phyloP scores from a whole-genome alignment of 1,284 basidiomycete species.

The Trichosporon ovoides region DNA sequence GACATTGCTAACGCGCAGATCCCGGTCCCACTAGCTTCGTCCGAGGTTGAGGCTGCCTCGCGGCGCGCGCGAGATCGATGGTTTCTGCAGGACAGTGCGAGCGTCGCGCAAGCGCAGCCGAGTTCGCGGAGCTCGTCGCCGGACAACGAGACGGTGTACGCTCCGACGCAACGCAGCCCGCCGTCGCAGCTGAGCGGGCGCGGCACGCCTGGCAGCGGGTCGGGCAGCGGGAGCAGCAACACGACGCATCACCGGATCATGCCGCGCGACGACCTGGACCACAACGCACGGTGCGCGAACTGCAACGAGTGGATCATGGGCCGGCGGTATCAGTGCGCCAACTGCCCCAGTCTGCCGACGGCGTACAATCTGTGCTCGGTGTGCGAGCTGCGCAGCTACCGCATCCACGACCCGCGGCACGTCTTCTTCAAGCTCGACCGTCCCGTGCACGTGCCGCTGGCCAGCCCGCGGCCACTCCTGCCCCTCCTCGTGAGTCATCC shows the following conservation, averaged over 20 bases:
- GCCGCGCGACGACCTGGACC: slow-evolving; percentile 38
- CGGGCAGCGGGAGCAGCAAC: background rate
- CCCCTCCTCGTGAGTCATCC: slow-evolving; percentile 58
- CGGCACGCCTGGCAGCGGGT: background rate
- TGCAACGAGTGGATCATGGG: slow-evolving; percentile 48
- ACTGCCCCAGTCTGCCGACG: slow-evolving; percentile 45
- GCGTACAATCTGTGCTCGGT: slow-evolving; percentile 58
- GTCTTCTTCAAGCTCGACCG: slow-evolving; percentile 78
- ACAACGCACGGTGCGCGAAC: slow-evolving; percentile 35
- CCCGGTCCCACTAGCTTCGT: slow-evolving; percentile 67
- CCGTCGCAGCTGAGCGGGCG: background rate
- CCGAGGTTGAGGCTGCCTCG: slow-evolving; percentile 68
- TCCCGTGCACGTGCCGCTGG: slow-evolving; percentile 65
- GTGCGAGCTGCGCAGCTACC: slow-evolving; percentile 72
- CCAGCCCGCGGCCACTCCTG: slow-evolving; percentile 58
- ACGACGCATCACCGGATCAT: background rate
- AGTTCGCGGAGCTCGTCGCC: slow-evolving; percentile 39
- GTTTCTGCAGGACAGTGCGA: slow-evolving; percentile 66
- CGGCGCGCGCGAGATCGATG: slow-evolving; percentile 67
- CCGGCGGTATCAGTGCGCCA: slow-evolving; percentile 47
- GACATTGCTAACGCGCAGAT: slow-evolving; percentile 54
- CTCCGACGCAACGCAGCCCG: slow-evolving; percentile 10
- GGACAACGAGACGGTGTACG: slow-evolving; percentile 46
- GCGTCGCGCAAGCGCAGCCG: slow-evolving; percentile 29
- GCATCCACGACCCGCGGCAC: slow-evolving; percentile 72